A percentile compares a stretch with the other conserved stretches of the same genome.
Evolutionary conservation across 805 yeast species (phyloP).

Genomic region (Starmerella powellii): DNA sequence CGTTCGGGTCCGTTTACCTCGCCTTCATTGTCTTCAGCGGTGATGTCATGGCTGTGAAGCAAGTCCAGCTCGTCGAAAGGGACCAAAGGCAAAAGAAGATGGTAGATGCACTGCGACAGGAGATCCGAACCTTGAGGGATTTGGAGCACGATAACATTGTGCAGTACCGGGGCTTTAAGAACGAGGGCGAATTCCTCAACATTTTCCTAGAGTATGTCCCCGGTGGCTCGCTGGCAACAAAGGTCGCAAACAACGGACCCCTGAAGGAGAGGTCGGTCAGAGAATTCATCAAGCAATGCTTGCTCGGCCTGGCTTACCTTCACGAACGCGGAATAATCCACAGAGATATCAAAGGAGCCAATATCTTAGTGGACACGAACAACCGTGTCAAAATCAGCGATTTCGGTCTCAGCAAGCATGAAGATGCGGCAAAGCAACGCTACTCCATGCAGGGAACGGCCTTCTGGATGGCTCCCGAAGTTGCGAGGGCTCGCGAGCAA

Average conservation of each 20-base stretch:
- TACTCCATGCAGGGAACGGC: conserved; percentile 89
- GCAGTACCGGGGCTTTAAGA: conserved; percentile 76
- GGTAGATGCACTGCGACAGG: conserved; percentile 23
- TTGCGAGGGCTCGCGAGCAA: conserved; percentile 72
- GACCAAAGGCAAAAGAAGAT: conserved; percentile 24
- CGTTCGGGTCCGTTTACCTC: conserved; percentile 84
- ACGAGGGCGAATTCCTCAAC: conserved; percentile 57
- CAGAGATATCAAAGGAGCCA: conserved; percentile 82
- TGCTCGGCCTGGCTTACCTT: conserved; percentile 60
- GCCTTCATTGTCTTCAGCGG: conserved; percentile 91
- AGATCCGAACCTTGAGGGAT: conserved; percentile 53
- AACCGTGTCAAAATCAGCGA: conserved; percentile 78
- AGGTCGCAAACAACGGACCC: conserved; percentile 55
- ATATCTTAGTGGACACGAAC: conserved; percentile 65
- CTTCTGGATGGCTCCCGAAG: conserved; percentile 99
- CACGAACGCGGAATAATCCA: conserved; percentile 70
- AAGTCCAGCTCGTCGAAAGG: conserved; percentile 53
- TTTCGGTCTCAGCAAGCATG: conserved; percentile 67
- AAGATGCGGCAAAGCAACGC: conserved; percentile 48
- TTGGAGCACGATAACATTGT: conserved; percentile 87
- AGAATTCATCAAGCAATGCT: conserved; percentile 62
- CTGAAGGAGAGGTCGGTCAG: conserved; percentile 66
- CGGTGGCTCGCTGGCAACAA: conserved; percentile 56
- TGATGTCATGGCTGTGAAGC: conserved; percentile 94
- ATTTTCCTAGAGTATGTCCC: conserved; percentile 71